These are phyloP conservation scores for Serendipita sp. DNA, from an alignment of 1,284 basidiomycete genomes.

Conservation along the genomic window DNA sequence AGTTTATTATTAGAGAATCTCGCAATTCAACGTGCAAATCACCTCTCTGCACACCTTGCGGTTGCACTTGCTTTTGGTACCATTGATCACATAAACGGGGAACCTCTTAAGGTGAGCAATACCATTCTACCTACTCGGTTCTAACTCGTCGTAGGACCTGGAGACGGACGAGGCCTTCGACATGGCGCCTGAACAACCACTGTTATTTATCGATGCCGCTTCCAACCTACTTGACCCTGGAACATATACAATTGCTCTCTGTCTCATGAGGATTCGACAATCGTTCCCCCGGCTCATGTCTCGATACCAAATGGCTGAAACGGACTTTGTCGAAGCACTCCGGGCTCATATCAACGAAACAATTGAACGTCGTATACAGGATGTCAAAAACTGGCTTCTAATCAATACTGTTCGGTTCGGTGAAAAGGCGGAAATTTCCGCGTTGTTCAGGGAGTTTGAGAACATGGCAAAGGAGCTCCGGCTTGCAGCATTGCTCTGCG, in stretches of 20 bases:
- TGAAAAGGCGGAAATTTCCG: constrained; percentile 30
- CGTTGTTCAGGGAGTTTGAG: constrained; percentile 32
- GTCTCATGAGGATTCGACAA: neutral
- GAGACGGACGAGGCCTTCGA: constrained; percentile 31
- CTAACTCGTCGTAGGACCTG: constrained; percentile 28
- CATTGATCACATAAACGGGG: constrained; percentile 30
- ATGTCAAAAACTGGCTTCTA: constrained; percentile 36
- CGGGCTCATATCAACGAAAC: constrained; percentile 25
- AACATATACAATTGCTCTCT: neutral
- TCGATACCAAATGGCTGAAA: constrained; percentile 25
- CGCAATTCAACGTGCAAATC: constrained; percentile 36
- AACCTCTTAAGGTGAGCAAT: constrained; percentile 34
- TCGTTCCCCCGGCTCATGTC: constrained; percentile 12
- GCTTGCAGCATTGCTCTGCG: constrained; percentile 34
- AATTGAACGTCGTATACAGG: constrained; percentile 28
- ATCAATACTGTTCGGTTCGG: constrained; percentile 34
- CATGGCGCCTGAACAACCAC: constrained; percentile 21
- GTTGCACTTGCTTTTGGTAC: constrained; percentile 34
- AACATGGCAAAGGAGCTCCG: constrained; percentile 29
- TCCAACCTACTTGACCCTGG: constrained; percentile 13
- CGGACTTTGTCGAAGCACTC: constrained; percentile 28
- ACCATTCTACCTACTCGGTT: neutral
- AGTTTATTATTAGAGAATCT: constrained; percentile 32
- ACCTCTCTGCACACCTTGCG: constrained; percentile 28
- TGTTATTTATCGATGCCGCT: constrained; percentile 23